Conservation (phyloP, 106 monocot genomes). For the Dendrobium huoshanense region DNA sequence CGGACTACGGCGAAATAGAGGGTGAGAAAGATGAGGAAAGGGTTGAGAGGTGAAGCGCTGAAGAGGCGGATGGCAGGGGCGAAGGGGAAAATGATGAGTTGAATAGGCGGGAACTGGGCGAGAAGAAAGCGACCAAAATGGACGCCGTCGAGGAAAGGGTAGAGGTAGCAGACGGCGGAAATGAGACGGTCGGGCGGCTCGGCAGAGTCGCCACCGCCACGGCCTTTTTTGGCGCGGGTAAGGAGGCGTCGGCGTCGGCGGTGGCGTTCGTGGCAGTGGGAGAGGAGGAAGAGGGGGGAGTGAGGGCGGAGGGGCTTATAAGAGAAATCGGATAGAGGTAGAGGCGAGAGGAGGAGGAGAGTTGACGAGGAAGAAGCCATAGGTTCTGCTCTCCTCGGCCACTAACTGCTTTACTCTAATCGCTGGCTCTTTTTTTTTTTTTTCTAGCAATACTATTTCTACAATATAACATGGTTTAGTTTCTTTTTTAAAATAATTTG, state of each 20-base stretch:
- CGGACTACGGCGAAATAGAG: conserved; percentile 94
- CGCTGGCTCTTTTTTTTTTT: background rate
- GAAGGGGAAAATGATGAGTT: conserved; percentile 53
- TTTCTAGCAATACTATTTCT: too few species aligned
- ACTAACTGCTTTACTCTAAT: background rate
- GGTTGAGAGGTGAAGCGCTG: conserved; percentile 62
- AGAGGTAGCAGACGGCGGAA: conserved; percentile 80
- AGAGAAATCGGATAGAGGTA: background rate
- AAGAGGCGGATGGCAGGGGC: conserved; percentile 72
- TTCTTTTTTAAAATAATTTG: too few species aligned
- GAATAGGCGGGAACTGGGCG: conserved; percentile 67
- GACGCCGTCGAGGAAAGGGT: conserved; percentile 90
- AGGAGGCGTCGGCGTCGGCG: background rate
- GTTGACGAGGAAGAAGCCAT: conserved; percentile 5
- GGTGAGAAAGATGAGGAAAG: conserved; percentile 71
- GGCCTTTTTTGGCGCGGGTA: background rate
- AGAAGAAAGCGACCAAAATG: conserved; percentile 71
- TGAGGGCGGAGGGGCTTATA: background rate
- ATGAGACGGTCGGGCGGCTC: conserved; percentile 66
- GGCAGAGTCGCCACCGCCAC: conserved; percentile 14
- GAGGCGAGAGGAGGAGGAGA: background rate
- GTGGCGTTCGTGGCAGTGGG: background rate
- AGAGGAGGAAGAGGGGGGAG: background rate
- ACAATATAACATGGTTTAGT: too few species aligned
- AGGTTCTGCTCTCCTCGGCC: background rate